Evolutionary conservation across 2,329 filamentous ascomycete genomes (phyloP).

Genomic region (Alternaria arbusti): DNA sequence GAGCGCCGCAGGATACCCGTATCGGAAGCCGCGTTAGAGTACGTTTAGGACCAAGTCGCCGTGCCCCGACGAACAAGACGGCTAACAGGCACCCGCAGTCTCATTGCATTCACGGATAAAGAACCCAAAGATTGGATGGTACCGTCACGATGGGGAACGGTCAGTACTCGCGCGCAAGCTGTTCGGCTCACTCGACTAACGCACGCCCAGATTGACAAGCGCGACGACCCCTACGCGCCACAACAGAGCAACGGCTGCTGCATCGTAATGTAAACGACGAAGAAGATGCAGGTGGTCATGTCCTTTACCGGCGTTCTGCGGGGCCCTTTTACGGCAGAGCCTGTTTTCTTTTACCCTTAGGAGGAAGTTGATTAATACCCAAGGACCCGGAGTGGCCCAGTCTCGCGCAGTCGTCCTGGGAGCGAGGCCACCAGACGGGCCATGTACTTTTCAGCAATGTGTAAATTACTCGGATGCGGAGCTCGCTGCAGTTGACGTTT

Average conservation of each 20-base stretch:
- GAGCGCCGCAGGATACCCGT: slow-evolving; percentile 95
- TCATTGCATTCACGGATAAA: slow-evolving; percentile 97
- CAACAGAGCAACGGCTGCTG: slow-evolving; percentile 94
- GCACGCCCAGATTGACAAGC: slow-evolving; percentile 75
- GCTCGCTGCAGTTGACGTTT: slow-evolving; percentile 34
- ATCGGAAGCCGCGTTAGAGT: slow-evolving; percentile 79
- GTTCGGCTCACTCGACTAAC: slow-evolving; percentile 25
- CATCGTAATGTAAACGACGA: slow-evolving; percentile 77
- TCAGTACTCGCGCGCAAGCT: slow-evolving; percentile 47
- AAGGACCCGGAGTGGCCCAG: slow-evolving; percentile 25
- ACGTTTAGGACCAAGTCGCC: slow-evolving; percentile 13
- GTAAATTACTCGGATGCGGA: slow-evolving; percentile 47
- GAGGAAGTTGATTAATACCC: slow-evolving; percentile 47
- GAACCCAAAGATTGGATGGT: slow-evolving; percentile 98
- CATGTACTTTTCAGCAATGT: slow-evolving; percentile 50
- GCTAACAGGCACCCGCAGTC: slow-evolving; percentile 61
- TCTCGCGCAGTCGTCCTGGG: slow-evolving; percentile 34
- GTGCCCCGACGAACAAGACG: not conserved
- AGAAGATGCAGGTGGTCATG: slow-evolving; percentile 41
- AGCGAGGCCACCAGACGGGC: slow-evolving; percentile 36
- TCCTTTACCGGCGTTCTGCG: slow-evolving; percentile 49
- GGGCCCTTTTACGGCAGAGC: slow-evolving; percentile 45
- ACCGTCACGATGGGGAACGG: slow-evolving; percentile 90
- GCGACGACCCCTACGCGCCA: slow-evolving; percentile 97
- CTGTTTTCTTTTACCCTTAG: slow-evolving; percentile 43